Conservation (phyloP, 75 land plant species). For the Selaginella moellendorffii region DNA sequence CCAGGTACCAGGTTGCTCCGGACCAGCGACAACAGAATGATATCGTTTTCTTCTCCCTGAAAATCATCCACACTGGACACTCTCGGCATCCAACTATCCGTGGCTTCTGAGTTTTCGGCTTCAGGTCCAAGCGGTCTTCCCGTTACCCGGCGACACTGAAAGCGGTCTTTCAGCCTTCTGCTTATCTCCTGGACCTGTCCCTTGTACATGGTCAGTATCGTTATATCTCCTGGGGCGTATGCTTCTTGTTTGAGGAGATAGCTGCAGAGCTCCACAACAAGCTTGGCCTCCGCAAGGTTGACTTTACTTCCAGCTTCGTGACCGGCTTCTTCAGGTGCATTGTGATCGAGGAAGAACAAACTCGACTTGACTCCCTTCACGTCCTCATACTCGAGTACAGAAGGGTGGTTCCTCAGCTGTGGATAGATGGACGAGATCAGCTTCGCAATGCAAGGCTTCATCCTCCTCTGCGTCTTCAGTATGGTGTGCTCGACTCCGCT, state of each 20-base stretch:
- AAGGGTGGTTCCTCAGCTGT: constrained; percentile 13
- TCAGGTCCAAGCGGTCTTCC: no score
- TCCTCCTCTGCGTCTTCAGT: constrained; percentile 15
- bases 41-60: constrained; percentile 23
- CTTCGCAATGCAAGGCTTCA: constrained; percentile 17
- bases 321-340: constrained; percentile 1
- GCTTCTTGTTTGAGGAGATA: constrained; percentile 11
- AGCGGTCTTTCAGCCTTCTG: neutral
- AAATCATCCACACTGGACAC: constrained; percentile 26
- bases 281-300: constrained; percentile 11
- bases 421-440: constrained; percentile 16
- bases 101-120: neutral
- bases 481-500: constrained; percentile 15
- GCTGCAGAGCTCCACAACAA: constrained; percentile 14
- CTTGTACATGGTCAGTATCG: constrained; percentile 16
- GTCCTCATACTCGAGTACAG: constrained; percentile 1
- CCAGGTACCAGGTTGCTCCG: constrained; percentile 9
- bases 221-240: constrained; percentile 10
- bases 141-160: no score
- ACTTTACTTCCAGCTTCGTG: constrained; percentile 11
- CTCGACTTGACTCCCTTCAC: constrained; percentile 12
- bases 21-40: constrained; percentile 19
- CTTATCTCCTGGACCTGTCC: constrained; percentile 9
- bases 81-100: constrained; percentile 3
- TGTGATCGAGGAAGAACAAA: constrained; percentile 17